Percentiles rank a stretch among this genome's conserved stretches.
phyloP scores from a whole-genome alignment of 2,329 filamentous ascomycete genomes.

The Aspergillus glaucus region DNA sequence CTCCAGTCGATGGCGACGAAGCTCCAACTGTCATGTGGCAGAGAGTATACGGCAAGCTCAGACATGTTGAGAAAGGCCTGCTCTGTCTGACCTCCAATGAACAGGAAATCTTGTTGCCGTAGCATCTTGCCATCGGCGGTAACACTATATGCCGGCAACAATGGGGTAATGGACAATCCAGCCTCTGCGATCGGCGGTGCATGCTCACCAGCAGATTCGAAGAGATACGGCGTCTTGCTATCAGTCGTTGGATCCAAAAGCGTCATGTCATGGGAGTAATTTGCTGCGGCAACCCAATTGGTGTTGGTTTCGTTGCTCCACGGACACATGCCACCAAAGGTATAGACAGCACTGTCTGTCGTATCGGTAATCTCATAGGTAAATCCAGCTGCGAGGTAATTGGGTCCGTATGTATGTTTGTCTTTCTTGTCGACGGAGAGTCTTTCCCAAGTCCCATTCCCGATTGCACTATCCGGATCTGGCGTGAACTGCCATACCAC shows the following conservation, averaged over 20 bases:
- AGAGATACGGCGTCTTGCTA: slow-evolving; percentile 31
- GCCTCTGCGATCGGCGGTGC: slow-evolving; percentile 73
- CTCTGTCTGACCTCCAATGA: slow-evolving; percentile 79
- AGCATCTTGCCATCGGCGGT: slow-evolving; percentile 56
- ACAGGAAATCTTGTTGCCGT: slow-evolving; percentile 70
- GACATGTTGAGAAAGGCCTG: slow-evolving; percentile 91
- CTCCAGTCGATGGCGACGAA: slow-evolving; percentile 62
- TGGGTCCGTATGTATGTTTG: slow-evolving; percentile 41
- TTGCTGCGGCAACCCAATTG: slow-evolving; percentile 62
- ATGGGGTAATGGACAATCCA: slow-evolving; percentile 73
- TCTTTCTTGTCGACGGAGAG: slow-evolving; percentile 29
- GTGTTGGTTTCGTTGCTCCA: slow-evolving; percentile 34
- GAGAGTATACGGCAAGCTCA: slow-evolving; percentile 75
- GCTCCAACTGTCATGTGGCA: slow-evolving; percentile 81
- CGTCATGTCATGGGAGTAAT: slow-evolving; percentile 80
- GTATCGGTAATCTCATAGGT: slow-evolving; percentile 57
- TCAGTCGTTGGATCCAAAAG: slow-evolving; percentile 34
- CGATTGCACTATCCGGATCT: slow-evolving; percentile 33
- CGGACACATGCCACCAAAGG: slow-evolving; percentile 90
- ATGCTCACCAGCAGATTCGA: slow-evolving; percentile 45
- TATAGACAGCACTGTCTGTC: slow-evolving; percentile 52
- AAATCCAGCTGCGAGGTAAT: slow-evolving; percentile 55
- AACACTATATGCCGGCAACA: slow-evolving; percentile 65
- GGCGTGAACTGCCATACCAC: slow-evolving; percentile 64
- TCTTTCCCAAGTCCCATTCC: slow-evolving; percentile 53